phyloP scores from a whole-genome alignment of 176 grass and related monocot genomes.

The bread wheat (Triticum aestivum) region IWGSC_CS_RefSeq_v2.1 NC_057808.1:530178293-530178792 shows the following conservation, averaged over 20 bases:
- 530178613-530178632: conserved; percentile 85
- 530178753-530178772: conserved; percentile 82
- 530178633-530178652: conserved; percentile 77
- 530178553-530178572: neutral
- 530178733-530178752: conserved; percentile 80
- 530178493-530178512: conserved; percentile 60
- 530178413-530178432: neutral
- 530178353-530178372: neutral
- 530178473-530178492: conserved; percentile 75
- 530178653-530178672: conserved; percentile 80
- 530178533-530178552: neutral
- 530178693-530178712: conserved; percentile 94
- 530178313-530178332: neutral
- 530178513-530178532: neutral
- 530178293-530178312: neutral
- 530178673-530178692: conserved; percentile 88
- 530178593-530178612: conserved; percentile 70
- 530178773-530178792: conserved; percentile 57
- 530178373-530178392: neutral
- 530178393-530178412: neutral
- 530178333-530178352: neutral
- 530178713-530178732: conserved; percentile 78
- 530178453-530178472: conserved; percentile 78
- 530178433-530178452: conserved; percentile 46
- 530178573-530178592: conserved; percentile 13